These are phyloP conservation scores for Colletotrichum tamarilloi DNA, from an alignment of 2,329 filamentous ascomycete genomes.

Conservation along the genomic window DNA sequence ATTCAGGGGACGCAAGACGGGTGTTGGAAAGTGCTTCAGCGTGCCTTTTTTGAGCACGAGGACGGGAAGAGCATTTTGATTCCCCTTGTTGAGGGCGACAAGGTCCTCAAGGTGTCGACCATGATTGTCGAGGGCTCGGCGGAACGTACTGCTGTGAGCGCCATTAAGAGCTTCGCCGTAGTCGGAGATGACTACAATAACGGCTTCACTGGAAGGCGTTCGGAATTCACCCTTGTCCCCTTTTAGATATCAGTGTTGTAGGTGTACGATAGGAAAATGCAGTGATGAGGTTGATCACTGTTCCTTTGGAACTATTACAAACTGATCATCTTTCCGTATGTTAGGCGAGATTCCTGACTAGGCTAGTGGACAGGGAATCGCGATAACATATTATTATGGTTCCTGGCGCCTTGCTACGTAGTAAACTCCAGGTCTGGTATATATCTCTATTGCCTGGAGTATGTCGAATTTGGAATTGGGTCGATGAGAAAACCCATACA, in stretches of 20 bases:
- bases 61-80: slow-evolving; percentile 27
- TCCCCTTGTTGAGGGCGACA: not conserved
- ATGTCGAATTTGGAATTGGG: not conserved
- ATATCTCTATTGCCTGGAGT: not conserved
- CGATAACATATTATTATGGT: not conserved
- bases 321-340: no score
- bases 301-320: no score
- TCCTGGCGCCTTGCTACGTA: not conserved
- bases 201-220: not conserved
- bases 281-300: not conserved
- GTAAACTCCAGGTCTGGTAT: not conserved
- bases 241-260: not conserved
- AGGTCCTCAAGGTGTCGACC: slow-evolving; percentile 17
- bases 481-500: not conserved
- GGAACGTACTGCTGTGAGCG: slow-evolving; percentile 15
- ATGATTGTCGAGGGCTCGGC: slow-evolving; percentile 32
- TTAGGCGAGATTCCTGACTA: no score
- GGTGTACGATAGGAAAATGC: not conserved
- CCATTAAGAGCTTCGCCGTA: not conserved
- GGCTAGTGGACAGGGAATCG: not conserved
- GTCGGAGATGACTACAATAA: not conserved
- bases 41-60: slow-evolving; percentile 5
- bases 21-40: not conserved
- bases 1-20: not conserved
- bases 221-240: not conserved